phyloP scores from a whole-genome alignment of 352 stramenopile genomes.

The Pythium monospermum region DNA sequence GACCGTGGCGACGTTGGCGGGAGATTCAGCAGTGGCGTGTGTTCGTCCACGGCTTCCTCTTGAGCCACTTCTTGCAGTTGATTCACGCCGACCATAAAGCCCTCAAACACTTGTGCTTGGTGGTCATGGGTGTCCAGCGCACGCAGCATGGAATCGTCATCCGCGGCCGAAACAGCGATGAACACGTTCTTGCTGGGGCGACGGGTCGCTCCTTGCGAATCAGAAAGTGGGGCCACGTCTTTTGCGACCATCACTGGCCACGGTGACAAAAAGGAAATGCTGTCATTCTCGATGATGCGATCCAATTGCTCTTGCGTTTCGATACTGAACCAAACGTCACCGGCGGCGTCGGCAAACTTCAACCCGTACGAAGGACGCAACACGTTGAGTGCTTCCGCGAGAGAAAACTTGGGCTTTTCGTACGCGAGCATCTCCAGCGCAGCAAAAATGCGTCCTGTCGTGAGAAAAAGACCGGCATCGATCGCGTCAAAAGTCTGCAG shows the following conservation, averaged over 20 bases:
- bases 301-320: slow-evolving; percentile 71
- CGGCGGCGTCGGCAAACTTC: slow-evolving; percentile 61
- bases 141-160: slow-evolving; percentile 75
- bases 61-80: slow-evolving; percentile 47
- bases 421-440: slow-evolving; percentile 81
- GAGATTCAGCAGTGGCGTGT: slow-evolving; percentile 50
- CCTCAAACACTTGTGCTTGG: slow-evolving; percentile 58
- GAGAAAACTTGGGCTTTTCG: slow-evolving; percentile 79
- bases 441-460: slow-evolving; percentile 62
- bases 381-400: slow-evolving; percentile 78
- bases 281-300: slow-evolving; percentile 49
- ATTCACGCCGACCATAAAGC: slow-evolving; percentile 80
- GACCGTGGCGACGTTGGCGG: slow-evolving; percentile 18
- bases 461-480: slow-evolving; percentile 74
- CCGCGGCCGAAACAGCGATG: slow-evolving; percentile 62
- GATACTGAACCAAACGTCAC: slow-evolving; percentile 73
- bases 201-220: slow-evolving; percentile 6
- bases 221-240: slow-evolving; percentile 23
- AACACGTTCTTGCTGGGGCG: slow-evolving; percentile 65
- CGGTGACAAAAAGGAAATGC: slow-evolving; percentile 49
- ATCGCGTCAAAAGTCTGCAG: slow-evolving; percentile 74
- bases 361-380: slow-evolving; percentile 69
- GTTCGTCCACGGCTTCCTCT: slow-evolving; percentile 34
- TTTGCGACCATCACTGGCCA: slow-evolving; percentile 81
- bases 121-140: slow-evolving; percentile 49